These are phyloP conservation scores for Paraglomus occultum DNA, from an alignment of 192 early-diverging fungal species.

Conservation along the genomic window DNA sequence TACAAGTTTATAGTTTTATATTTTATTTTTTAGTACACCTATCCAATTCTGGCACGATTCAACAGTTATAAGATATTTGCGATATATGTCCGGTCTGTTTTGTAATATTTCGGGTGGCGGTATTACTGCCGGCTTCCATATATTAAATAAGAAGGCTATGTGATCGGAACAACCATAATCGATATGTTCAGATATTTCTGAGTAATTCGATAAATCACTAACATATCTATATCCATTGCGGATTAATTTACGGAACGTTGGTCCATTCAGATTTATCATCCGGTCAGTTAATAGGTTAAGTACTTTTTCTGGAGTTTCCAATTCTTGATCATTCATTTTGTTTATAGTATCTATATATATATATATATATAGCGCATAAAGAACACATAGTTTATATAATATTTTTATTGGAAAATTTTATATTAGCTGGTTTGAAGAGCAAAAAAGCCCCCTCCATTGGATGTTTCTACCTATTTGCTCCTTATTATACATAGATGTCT, in stretches of 20 bases:
- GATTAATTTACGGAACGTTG: constrained; percentile 18
- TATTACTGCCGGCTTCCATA: neutral
- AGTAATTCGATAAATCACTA: constrained; percentile 22
- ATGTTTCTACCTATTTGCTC: neutral
- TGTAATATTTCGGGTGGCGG: neutral
- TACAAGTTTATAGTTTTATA: neutral
- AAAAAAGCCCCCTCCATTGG: neutral
- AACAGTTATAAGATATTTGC: constrained; percentile 7
- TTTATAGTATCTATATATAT: constrained; percentile 10
- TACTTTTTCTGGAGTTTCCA: neutral
- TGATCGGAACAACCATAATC: constrained; percentile 17
- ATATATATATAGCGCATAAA: neutral
- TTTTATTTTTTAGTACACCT: neutral
- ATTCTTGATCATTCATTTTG: neutral
- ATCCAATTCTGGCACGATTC: constrained; percentile 9
- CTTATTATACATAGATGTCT: no score
- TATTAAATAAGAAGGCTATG: constrained; percentile 18
- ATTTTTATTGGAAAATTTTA: constrained; percentile 20
- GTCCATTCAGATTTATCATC: neutral
- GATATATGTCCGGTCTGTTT: constrained; percentile 9
- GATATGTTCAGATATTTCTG: constrained; percentile 24
- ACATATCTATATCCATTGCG: constrained; percentile 14
- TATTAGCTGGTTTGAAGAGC: neutral
- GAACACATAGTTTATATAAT: constrained; percentile 1
- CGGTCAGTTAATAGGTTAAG: neutral